Conservation (phyloP, 2,329 filamentous ascomycete genomes). For the Trichoderma brevicompactum region DNA sequence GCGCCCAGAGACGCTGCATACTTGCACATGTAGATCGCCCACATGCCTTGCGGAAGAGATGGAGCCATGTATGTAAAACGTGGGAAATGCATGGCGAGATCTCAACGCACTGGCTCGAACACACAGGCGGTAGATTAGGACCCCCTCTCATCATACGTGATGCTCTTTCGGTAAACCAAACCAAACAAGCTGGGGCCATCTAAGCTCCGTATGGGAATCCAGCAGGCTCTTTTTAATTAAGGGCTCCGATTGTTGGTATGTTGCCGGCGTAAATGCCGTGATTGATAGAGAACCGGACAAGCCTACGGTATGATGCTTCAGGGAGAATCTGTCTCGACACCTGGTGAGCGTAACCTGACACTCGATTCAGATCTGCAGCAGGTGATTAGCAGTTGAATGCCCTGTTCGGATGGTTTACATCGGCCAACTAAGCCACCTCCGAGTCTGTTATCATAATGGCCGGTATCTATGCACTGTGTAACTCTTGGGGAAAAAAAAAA, state of each 20-base stretch:
- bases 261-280: not conserved
- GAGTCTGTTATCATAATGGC: not conserved
- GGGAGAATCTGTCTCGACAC: not conserved
- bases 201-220: not conserved
- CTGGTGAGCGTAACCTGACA: not conserved
- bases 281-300: not conserved
- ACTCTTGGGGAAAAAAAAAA: not conserved
- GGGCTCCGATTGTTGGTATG: not conserved
- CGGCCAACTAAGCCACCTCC: too few species aligned
- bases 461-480: not conserved
- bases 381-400: not conserved
- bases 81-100: not conserved
- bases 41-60: not conserved
- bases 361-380: not conserved
- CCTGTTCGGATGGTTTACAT: not conserved
- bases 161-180: conserved; percentile 3
- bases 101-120: not conserved
- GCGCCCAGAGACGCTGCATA: not conserved
- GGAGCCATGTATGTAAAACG: not conserved
- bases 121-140: not conserved
- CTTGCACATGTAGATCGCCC: not conserved
- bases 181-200: not conserved
- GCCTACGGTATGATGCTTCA: not conserved
- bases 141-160: not conserved
- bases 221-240: not conserved